These are phyloP conservation scores for Xylariaceae sp. DNA, from an alignment of 2,329 filamentous ascomycete species.

Conservation along the genomic window DNA sequence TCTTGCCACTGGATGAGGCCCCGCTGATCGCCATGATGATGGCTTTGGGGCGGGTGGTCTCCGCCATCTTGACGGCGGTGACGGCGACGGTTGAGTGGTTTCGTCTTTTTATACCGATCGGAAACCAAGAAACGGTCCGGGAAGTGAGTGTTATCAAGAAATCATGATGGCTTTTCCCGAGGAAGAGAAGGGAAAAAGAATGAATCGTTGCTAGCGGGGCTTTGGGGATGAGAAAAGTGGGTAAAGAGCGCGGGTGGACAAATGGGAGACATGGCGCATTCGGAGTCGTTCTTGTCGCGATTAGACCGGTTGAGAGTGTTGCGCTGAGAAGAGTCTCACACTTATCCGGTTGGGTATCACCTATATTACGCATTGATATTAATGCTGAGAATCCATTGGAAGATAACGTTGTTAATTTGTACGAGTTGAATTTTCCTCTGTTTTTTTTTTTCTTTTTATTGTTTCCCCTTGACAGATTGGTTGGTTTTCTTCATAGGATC, in stretches of 20 bases:
- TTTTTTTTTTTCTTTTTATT: too few relatives aligned
- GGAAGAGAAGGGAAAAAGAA: neutral
- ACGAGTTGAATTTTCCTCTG: too few relatives aligned
- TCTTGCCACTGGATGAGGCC: slow-evolving; percentile 90
- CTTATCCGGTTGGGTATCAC: neutral
- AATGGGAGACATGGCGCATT: neutral
- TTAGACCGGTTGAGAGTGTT: neutral
- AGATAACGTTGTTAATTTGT: too few relatives aligned
- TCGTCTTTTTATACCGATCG: neutral
- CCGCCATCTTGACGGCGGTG: slow-evolving; percentile 3
- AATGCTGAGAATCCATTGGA: too few relatives aligned
- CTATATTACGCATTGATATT: too few relatives aligned
- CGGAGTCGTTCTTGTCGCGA: too few relatives aligned
- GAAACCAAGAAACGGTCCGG: neutral
- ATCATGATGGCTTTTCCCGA: neutral
- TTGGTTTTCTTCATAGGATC: too few relatives aligned
- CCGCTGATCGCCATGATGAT: slow-evolving; percentile 79
- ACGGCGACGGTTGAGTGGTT: too few relatives aligned
- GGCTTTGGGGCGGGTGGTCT: slow-evolving; percentile 38
- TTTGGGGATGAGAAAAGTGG: neutral
- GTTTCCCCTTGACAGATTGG: too few relatives aligned
- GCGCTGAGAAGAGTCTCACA: neutral
- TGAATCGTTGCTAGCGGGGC: neutral
- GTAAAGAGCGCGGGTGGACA: neutral
- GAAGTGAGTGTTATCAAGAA: neutral